Base-by-base conservation (phyloP, 805 yeast genomes). In the Wickerhamiella siamensis region DNA sequence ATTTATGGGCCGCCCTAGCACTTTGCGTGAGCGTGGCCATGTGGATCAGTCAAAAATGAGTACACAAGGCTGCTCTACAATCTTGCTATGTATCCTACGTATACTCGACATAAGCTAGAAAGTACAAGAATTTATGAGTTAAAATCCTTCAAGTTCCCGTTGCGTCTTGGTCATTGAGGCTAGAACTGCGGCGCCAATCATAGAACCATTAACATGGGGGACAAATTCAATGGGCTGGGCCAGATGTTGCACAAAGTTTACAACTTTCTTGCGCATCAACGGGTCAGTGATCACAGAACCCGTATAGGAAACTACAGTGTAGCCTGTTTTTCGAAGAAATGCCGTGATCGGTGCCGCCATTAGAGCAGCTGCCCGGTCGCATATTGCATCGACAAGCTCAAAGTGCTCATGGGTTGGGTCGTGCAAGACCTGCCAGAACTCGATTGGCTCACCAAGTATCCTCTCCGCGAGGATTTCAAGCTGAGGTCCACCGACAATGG, bases 401-500 rank as follows among this genome's bases (percentile, higher is more conserved):
- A 24, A 24, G 29, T 24, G 29, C 6, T 6, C 29, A 24, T 24
- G 29, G 29, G 6, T 24, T 24, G 12, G 29, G 12, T 24, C 29
- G 12, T 24, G 29, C 6, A 24, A 12, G 10, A 24, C 29, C 6
- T 6, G 10, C 29, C 29, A 24, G 29, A 24, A 24, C 6, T 24
- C 29, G 12, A 24, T 24, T 12, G 29, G 29, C 29, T 24, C 12
- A 6, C 29, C 29, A 6, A 24, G 29, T 8, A 12, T 12, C 12
- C 29, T 6, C 12, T 24, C 29, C 6, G 29, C 43, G 14, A 41
- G 26, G 4, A 5, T 3, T 15, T 49, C 44, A 29, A 50, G 40
- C 26, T 45, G 45, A 24, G 39, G 29, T 6, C 53, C 53, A 15
- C 51, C 49, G 3, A 49, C 49, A 31, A 31, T 36, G 6, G 45